phyloP scores from a whole-genome alignment of 768 basidiomycete genomes.

The Amanita fuliginea region DNA sequence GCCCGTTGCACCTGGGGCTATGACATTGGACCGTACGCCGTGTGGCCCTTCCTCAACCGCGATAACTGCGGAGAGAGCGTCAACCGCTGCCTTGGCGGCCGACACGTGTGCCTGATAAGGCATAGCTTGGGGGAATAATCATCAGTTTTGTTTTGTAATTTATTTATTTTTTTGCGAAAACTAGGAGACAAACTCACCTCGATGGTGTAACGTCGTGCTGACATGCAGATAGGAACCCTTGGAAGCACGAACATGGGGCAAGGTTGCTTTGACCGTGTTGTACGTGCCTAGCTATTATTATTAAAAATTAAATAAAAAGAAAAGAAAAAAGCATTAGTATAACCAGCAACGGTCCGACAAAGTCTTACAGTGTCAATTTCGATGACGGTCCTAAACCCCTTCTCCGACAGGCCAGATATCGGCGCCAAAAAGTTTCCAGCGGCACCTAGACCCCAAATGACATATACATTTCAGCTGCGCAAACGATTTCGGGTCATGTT shows the following conservation, averaged over 20 bases:
- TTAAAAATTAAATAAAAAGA: too few relatives aligned
- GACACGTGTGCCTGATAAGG: conserved; percentile 91
- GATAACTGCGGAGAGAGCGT: conserved; percentile 76
- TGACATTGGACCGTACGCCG: conserved; percentile 86
- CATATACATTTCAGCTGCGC: not conserved
- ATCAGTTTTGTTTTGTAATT: too few relatives aligned
- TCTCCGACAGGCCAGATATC: conserved; percentile 73
- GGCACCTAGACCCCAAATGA: conserved; percentile 51
- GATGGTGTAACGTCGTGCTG: conserved; percentile 82
- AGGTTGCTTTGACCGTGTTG: conserved; percentile 90
- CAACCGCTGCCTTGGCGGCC: conserved; percentile 90
- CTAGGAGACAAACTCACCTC: conserved; percentile 29
- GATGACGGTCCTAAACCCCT: conserved; percentile 86
- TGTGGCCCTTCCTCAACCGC: conserved; percentile 92
- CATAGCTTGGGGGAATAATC: conserved; percentile 37
- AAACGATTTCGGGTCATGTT: too few relatives aligned
- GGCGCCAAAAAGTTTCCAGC: conserved; percentile 95
- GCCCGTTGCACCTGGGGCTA: conserved; percentile 74
- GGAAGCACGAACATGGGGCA: conserved; percentile 56
- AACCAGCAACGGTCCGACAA: too few relatives aligned
- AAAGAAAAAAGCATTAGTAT: too few relatives aligned
- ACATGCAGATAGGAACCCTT: conserved; percentile 84
- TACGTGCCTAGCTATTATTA: conserved; percentile 78
- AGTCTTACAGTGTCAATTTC: conserved; percentile 88
- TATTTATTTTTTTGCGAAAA: too few relatives aligned